These are phyloP conservation scores for Prunus yedoensis DNA, from an alignment of 331 rosid genomes.

Conservation along the genomic window DNA sequence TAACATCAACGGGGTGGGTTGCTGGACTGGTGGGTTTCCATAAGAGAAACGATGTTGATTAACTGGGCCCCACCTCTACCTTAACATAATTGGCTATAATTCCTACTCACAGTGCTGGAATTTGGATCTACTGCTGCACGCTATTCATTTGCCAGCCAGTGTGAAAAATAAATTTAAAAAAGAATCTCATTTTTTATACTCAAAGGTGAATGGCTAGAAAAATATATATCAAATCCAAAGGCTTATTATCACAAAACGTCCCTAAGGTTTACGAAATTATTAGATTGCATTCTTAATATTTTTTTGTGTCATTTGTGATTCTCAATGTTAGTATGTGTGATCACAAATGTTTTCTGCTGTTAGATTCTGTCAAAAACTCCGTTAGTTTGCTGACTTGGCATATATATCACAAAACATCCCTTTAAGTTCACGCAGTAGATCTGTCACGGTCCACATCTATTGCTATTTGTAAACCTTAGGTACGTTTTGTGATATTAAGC, in stretches of 20 bases:
- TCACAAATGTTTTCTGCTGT: accelerated
- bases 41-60: slow-evolving; percentile 23
- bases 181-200: background rate
- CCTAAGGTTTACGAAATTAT: too few species aligned
- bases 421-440: too few species aligned
- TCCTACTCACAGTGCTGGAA: background rate
- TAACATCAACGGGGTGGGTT: slow-evolving; percentile 48
- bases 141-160: background rate
- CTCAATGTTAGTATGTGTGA: too few species aligned
- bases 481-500: too few species aligned
- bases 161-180: background rate
- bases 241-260: too few species aligned
- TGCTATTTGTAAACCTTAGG: too few species aligned
- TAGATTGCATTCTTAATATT: too few species aligned
- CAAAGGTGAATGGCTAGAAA: background rate
- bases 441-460: too few species aligned
- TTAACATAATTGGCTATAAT: background rate
- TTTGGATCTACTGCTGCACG: slow-evolving; percentile 8
- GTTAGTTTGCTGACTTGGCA: too few species aligned
- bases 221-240: background rate
- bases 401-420: too few species aligned
- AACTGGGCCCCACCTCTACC: slow-evolving; percentile 12
- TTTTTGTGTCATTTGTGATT: too few species aligned
- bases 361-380: too few species aligned
- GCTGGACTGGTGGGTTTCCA: slow-evolving; percentile 39